Conservation (phyloP, 2,329 filamentous ascomycete genomes). For the Cephalotrichum gorgonifer region DNA sequence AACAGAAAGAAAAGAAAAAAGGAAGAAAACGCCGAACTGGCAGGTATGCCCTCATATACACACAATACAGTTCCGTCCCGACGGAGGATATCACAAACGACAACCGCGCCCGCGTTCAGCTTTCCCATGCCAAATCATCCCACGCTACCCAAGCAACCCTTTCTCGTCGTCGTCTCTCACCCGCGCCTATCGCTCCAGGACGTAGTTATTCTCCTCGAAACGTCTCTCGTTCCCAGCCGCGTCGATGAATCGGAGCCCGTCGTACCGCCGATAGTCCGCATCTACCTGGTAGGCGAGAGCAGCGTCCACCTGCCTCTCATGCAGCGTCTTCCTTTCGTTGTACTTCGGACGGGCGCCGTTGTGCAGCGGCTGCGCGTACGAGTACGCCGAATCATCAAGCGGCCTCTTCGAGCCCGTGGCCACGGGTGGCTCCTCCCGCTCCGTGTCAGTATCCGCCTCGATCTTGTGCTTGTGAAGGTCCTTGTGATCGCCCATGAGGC, state of each 20-base stretch:
- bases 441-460: not conserved
- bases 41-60: not conserved
- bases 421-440: not conserved
- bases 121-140: not conserved
- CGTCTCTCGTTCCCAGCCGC: not conserved
- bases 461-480: not conserved
- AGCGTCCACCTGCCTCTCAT: too few species aligned
- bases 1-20: not conserved
- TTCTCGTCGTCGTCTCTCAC: too few species aligned
- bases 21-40: not conserved
- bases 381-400: constrained; percentile 4
- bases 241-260: not conserved
- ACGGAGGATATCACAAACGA: not conserved
- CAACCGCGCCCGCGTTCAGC: not conserved
- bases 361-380: constrained; percentile 17
- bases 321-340: too few species aligned
- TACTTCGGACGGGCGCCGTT: constrained; percentile 26
- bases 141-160: not conserved
- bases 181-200: not conserved
- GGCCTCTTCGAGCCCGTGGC: constrained; percentile 1
- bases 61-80: not conserved
- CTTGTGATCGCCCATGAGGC: not conserved
- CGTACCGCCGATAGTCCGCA: not conserved
- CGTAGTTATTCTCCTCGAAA: not conserved
- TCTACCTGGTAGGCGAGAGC: too few species aligned